A percentile compares a stretch with the other conserved stretches of the same genome.
These are phyloP conservation scores for Eucommia ulmoides DNA, from an alignment of 257 asterid species.

Conservation along the genomic window DNA sequence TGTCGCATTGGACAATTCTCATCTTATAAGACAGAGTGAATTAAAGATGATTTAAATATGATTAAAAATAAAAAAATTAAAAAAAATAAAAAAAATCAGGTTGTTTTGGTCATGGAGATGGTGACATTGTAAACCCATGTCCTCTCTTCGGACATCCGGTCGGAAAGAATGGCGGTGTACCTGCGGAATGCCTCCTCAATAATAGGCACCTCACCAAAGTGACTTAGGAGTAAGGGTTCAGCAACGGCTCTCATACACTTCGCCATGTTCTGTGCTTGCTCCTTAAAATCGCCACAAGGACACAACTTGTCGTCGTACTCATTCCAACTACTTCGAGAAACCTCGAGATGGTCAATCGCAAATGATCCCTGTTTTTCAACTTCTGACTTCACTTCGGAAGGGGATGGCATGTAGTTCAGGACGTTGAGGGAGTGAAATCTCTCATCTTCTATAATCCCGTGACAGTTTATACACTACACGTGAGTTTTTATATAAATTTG, in stretches of 20 bases:
- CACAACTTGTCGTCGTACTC: no score
- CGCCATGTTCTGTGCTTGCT: neutral
- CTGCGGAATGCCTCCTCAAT: neutral
- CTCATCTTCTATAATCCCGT: conserved; percentile 40
- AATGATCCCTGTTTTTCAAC: conserved; percentile 58
- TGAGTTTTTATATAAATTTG: no score
- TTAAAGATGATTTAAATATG: no score
- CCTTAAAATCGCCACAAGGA: no score
- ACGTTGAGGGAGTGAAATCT: conserved; percentile 40
- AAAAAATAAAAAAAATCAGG: no score
- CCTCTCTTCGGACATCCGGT: neutral
- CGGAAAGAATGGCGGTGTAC: neutral
- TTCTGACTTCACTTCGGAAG: conserved; percentile 28
- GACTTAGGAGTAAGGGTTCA: neutral
- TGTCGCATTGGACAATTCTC: no score
- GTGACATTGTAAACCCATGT: neutral
- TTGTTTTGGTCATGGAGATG: neutral
- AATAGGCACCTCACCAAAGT: neutral
- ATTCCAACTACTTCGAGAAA: conserved; percentile 34
- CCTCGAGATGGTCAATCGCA: conserved; percentile 24
- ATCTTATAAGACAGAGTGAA: no score
- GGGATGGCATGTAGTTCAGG: conserved; percentile 51
- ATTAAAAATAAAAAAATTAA: no score
- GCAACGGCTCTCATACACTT: neutral
- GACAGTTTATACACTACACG: no score